phyloP scores from a whole-genome alignment of 371 early-diverging fungal species.

The Saksenaea oblongispora region DNA sequence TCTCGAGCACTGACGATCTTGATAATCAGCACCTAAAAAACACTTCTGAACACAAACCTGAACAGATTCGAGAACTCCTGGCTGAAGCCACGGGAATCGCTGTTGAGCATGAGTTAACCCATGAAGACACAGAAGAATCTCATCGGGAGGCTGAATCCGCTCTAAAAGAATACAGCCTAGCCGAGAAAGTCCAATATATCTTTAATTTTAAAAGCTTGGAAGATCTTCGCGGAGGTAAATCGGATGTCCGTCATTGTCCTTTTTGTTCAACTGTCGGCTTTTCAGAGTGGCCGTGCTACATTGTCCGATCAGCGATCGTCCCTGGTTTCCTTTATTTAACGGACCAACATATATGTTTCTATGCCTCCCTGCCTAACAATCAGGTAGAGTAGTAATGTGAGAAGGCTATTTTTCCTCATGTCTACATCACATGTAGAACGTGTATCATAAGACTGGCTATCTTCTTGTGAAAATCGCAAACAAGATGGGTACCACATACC shows the following conservation, averaged over 20 bases:
- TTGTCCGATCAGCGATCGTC: constrained; percentile 68
- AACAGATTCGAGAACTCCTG: constrained; percentile 28
- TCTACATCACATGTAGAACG: constrained; percentile 31
- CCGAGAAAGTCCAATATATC: constrained; percentile 59
- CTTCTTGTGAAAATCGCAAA: constrained; percentile 51
- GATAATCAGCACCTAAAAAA: background rate
- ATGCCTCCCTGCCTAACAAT: constrained; percentile 62
- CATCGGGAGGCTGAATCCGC: background rate
- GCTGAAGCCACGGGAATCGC: constrained; percentile 43
- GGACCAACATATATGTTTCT: constrained; percentile 71
- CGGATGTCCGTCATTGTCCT: background rate
- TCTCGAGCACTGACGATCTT: constrained; percentile 6
- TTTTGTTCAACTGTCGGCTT: background rate
- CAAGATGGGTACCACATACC: constrained; percentile 41
- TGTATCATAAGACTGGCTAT: constrained; percentile 65
- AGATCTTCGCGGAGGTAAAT: constrained; percentile 52
- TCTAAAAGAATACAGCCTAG: constrained; percentile 37
- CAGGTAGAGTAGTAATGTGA: constrained; percentile 32
- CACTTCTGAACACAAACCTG: constrained; percentile 12
- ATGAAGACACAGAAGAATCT: background rate
- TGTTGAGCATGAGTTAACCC: constrained; percentile 8
- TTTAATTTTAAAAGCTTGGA: constrained; percentile 64
- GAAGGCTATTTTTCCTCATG: background rate
- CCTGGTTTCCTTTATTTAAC: constrained; percentile 75
- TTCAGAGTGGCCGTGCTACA: constrained; percentile 74